phyloP scores from a whole-genome alignment of 306 rosid species.

The Chamaecrista fasciculata region DNA sequence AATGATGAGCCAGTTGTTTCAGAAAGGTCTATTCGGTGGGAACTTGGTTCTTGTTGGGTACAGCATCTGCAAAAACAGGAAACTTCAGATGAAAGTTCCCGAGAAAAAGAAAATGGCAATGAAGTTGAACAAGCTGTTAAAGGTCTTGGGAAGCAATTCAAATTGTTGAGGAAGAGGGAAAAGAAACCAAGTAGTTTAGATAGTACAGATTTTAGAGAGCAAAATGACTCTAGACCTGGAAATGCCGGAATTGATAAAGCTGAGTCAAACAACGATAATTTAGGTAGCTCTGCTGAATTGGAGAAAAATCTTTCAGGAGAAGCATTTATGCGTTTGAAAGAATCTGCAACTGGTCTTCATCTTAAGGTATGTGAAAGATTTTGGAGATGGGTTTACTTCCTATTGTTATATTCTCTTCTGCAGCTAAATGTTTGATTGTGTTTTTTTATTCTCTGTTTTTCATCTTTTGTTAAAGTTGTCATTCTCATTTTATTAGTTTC shows the following conservation, averaged over 20 bases:
- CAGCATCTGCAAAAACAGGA: slow-evolving; percentile 88
- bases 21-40: slow-evolving; percentile 79
- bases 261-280: slow-evolving; percentile 44
- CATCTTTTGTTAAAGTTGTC: neutral
- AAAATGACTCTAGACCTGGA: slow-evolving; percentile 34
- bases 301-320: slow-evolving; percentile 64
- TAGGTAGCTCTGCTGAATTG: slow-evolving; percentile 41
- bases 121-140: slow-evolving; percentile 62
- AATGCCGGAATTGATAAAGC: slow-evolving; percentile 29
- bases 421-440: neutral
- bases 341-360: slow-evolving; percentile 84
- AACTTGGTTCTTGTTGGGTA: slow-evolving; percentile 93
- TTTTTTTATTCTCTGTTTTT: neutral
- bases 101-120: slow-evolving; percentile 26
- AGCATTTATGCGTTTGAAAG: slow-evolving; percentile 64
- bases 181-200: slow-evolving; percentile 39
- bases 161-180: slow-evolving; percentile 78
- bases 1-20: slow-evolving; percentile 46
- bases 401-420: neutral
- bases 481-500: neutral
- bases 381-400: slow-evolving; percentile 8
- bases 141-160: slow-evolving; percentile 92
- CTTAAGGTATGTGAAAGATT: slow-evolving; percentile 55
- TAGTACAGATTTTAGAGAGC: slow-evolving; percentile 39
- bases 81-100: slow-evolving; percentile 41